Conservation (phyloP, 1,284 basidiomycete genomes). For the Trametes versicolor region DNA sequence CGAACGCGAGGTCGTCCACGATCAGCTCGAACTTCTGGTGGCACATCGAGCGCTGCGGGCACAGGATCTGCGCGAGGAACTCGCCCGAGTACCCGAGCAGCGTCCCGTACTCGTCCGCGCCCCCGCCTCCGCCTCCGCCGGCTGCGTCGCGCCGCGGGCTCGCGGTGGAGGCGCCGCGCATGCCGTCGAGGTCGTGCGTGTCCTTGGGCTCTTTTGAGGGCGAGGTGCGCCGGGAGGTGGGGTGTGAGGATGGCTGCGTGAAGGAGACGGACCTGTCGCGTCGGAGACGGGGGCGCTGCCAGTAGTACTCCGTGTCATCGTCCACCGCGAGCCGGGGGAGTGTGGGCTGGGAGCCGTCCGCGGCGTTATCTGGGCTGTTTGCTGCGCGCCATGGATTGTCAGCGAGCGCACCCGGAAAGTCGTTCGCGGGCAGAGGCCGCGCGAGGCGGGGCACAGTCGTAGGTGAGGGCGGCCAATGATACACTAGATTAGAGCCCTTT, state of each 20-base stretch:
- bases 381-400: conserved; percentile 80
- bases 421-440: conserved; percentile 63
- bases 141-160: not conserved
- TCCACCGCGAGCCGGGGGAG: conserved; percentile 21
- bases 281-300: conserved; percentile 44
- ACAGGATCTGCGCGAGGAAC: conserved; percentile 85
- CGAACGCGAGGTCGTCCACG: conserved; percentile 93
- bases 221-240: conserved; percentile 44
- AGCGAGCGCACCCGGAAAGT: conserved; percentile 57
- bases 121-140: conserved; percentile 33
- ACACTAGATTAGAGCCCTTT: conserved; percentile 76
- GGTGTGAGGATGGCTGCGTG: conserved; percentile 40
- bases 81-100: conserved; percentile 85
- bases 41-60: conserved; percentile 83
- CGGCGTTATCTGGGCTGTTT: conserved; percentile 47
- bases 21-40: conserved; percentile 95
- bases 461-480: conserved; percentile 78
- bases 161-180: conserved; percentile 3
- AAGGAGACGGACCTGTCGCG: conserved; percentile 43
- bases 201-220: conserved; percentile 41
- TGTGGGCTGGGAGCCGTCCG: conserved; percentile 28
- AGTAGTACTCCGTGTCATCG: conserved; percentile 41
- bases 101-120: conserved; percentile 62
- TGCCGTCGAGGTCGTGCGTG: conserved; percentile 27
- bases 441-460: conserved; percentile 64